A percentile compares a stretch with the other conserved stretches of the same genome.
phyloP scores from a whole-genome alignment of 1,284 basidiomycete species.

The Coniophora puteana region DNA sequence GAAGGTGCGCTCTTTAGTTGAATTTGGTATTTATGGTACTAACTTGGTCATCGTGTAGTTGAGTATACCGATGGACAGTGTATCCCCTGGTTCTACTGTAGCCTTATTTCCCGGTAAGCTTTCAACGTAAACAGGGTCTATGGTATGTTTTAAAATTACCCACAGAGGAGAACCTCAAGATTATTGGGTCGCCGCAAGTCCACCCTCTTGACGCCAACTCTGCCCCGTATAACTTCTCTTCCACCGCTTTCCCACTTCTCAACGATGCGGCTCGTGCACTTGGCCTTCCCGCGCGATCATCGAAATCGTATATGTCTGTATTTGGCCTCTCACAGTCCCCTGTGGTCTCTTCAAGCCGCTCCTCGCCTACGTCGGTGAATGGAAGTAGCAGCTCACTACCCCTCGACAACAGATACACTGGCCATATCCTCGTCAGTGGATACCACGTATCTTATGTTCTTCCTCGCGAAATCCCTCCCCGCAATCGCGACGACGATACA shows the following conservation, averaged over 20 bases:
- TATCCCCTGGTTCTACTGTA: constrained; percentile 61
- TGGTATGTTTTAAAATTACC: constrained; percentile 7
- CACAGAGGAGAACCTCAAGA: constrained; percentile 73
- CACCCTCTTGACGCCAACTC: constrained; percentile 71
- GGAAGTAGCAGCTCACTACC: constrained; percentile 29
- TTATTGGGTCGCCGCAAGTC: constrained; percentile 63
- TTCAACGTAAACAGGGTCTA: constrained; percentile 3
- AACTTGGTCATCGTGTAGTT: constrained; percentile 41
- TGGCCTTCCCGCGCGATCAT: constrained; percentile 56
- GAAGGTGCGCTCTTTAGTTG: constrained; percentile 45
- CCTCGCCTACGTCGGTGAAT: constrained; percentile 22
- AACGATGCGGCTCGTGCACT: constrained; percentile 66
- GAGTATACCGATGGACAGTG: constrained; percentile 58
- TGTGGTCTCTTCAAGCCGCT: constrained; percentile 34
- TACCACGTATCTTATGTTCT: constrained; percentile 74
- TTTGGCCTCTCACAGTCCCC: constrained; percentile 40
- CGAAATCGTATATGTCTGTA: constrained; percentile 54
- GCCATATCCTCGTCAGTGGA: constrained; percentile 69
- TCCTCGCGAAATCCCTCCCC: constrained; percentile 65
- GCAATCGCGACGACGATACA: constrained; percentile 32
- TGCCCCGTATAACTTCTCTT: constrained; percentile 70
- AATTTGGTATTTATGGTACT: neutral
- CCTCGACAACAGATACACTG: constrained; percentile 64
- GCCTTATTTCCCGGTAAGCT: constrained; percentile 66
- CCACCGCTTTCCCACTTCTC: constrained; percentile 56